phyloP scores from a whole-genome alignment of 129 eudicot species.

The Silybum marianum region DNA sequence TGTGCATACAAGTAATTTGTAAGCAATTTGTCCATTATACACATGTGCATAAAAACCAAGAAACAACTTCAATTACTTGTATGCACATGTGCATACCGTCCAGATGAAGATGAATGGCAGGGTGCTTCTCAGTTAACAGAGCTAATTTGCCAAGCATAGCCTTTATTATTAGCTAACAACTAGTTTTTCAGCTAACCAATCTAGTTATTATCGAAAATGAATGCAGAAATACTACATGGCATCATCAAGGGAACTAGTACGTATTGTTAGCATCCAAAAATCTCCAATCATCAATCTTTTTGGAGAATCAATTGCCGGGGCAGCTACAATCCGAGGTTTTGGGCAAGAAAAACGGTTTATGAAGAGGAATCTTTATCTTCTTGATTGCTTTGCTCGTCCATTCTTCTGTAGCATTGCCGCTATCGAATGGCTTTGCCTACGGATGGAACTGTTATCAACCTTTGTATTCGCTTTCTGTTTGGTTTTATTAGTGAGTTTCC shows the following conservation, averaged over 20 bases:
- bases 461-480: conserved; percentile 91
- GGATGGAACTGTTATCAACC: conserved; percentile 95
- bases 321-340: conserved; percentile 94
- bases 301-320: conserved; percentile 95
- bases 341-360: conserved; percentile 96
- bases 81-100: too few species aligned
- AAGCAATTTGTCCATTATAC: too few species aligned
- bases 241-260: conserved; percentile 92
- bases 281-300: conserved; percentile 92
- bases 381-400: conserved; percentile 93
- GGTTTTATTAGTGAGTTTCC: conserved; percentile 93
- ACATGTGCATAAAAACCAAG: too few species aligned
- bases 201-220: not conserved
- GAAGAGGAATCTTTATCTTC: conserved; percentile 94
- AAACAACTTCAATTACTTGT: too few species aligned
- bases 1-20: too few species aligned
- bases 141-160: too few species aligned
- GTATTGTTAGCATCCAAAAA: conserved; percentile 94
- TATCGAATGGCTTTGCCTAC: conserved; percentile 96
- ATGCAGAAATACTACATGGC: conserved; percentile 99
- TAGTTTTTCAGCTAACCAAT: not conserved
- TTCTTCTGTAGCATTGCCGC: conserved; percentile 97
- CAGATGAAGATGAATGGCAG: too few species aligned
- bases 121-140: too few species aligned
- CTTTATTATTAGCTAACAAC: not conserved